Evolutionary conservation across 2,329 filamentous ascomycete genomes (phyloP).

Genomic region (Domatiomyces globalis): DNA sequence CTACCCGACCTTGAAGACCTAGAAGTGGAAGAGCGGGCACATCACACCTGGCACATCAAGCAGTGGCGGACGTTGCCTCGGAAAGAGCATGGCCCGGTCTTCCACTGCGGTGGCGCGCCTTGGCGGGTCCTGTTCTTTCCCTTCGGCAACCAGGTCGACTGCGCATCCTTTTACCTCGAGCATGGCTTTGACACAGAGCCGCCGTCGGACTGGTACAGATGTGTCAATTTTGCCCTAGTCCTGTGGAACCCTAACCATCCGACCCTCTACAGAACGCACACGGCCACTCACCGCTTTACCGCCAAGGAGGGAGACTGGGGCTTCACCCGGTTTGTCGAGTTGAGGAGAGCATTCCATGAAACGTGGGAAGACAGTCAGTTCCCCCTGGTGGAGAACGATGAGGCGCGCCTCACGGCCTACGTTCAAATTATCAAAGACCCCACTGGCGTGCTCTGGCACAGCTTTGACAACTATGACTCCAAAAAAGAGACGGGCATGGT

Average conservation of each 20-base stretch:
- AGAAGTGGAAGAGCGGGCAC: slow-evolving; percentile 59
- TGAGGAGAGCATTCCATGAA: slow-evolving; percentile 67
- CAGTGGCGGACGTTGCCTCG: slow-evolving; percentile 63
- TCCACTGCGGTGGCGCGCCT: slow-evolving; percentile 72
- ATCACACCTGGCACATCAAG: slow-evolving; percentile 76
- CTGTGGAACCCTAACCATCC: slow-evolving; percentile 91
- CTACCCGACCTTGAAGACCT: slow-evolving; percentile 66
- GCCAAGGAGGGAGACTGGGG: slow-evolving; percentile 97
- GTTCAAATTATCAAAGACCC: slow-evolving; percentile 37
- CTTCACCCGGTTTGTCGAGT: slow-evolving; percentile 89
- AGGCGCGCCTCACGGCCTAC: slow-evolving; percentile 34
- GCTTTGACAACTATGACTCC: slow-evolving; percentile 62
- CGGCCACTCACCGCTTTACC: slow-evolving; percentile 89
- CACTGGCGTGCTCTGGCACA: slow-evolving; percentile 36
- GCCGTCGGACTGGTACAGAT: slow-evolving; percentile 90
- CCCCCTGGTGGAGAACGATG: slow-evolving; percentile 37
- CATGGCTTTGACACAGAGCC: slow-evolving; percentile 69
- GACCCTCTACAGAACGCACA: slow-evolving; percentile 60
- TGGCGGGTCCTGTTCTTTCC: slow-evolving; percentile 97
- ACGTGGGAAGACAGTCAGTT: slow-evolving; percentile 56
- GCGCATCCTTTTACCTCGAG: slow-evolving; percentile 82
- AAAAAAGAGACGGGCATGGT: slow-evolving; percentile 98
- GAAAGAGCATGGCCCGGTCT: slow-evolving; percentile 76
- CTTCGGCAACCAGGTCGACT: slow-evolving; percentile 84
- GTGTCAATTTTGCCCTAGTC: slow-evolving; percentile 87